phyloP scores from a whole-genome alignment of 176 grass and related monocot genomes.

The Calamus simplicifolius region DNA sequence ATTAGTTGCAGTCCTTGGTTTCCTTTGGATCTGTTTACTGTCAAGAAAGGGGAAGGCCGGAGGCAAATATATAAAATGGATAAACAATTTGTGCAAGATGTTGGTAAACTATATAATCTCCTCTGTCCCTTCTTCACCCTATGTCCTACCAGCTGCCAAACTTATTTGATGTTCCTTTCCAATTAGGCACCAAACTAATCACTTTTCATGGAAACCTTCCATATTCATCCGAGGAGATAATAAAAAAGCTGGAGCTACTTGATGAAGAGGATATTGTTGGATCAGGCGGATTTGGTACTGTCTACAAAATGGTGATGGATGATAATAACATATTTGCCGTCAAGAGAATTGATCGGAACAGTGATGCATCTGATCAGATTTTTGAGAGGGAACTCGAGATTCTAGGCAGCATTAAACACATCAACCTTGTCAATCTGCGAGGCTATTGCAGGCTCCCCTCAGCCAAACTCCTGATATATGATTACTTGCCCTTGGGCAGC shows the following conservation, averaged over 20 bases:
- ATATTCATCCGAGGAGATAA: conserved; percentile 81
- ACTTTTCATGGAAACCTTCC: conserved; percentile 92
- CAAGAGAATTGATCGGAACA: conserved; percentile 64
- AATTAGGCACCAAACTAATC: conserved; percentile 75
- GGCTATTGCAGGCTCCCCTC: conserved; percentile 59
- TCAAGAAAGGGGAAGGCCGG: conserved; percentile 69
- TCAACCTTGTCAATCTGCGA: conserved; percentile 87
- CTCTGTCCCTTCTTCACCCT: background rate
- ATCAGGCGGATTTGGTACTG: conserved; percentile 82
- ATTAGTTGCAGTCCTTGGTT: conserved; percentile 55
- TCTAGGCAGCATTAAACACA: conserved; percentile 90
- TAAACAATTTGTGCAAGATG: conserved; percentile 50
- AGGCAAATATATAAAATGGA: conserved; percentile 67
- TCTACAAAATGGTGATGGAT: conserved; percentile 95
- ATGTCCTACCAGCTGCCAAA: too few relatives aligned
- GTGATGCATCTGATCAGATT: conserved; percentile 36
- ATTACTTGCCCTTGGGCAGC: conserved; percentile 79
- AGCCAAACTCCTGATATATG: conserved; percentile 77
- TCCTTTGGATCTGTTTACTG: conserved; percentile 84
- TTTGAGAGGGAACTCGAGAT: conserved; percentile 95
- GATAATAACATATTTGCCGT: conserved; percentile 65
- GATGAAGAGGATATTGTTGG: conserved; percentile 81
- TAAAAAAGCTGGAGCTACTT: conserved; percentile 74
- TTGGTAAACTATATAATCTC: conserved; percentile 19
- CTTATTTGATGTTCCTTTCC: background rate